These are phyloP conservation scores for Phaeomoniella chlamydospora DNA, from an alignment of 2,329 filamentous ascomycete species.

Conservation along the genomic window DNA sequence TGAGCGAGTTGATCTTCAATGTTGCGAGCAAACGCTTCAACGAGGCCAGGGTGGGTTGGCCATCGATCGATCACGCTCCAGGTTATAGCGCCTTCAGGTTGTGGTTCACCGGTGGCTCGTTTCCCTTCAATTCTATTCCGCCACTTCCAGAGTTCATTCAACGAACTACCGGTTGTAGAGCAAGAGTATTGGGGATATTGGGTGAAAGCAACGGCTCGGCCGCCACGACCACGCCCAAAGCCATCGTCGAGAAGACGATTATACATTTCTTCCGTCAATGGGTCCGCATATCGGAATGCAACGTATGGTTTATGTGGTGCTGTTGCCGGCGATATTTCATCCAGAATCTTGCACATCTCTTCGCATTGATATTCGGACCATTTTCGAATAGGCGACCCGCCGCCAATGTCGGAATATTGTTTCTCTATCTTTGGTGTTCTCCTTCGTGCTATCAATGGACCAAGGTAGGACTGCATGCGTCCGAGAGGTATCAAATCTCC, in stretches of 20 bases:
- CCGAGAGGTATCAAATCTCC: conserved; percentile 92
- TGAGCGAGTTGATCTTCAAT: conserved; percentile 73
- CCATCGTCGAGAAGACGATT: conserved; percentile 68
- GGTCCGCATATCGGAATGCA: conserved; percentile 87
- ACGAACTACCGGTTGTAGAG: conserved; percentile 86
- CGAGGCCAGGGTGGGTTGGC: conserved; percentile 79
- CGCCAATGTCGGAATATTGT: conserved; percentile 89
- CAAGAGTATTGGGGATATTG: conserved; percentile 98
- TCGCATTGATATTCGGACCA: conserved; percentile 91
- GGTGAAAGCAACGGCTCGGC: conserved; percentile 88
- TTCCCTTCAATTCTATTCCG: conserved; percentile 71
- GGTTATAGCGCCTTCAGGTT: conserved; percentile 56
- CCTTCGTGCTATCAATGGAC: conserved; percentile 69
- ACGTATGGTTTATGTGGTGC: conserved; percentile 96
- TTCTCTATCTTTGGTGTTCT: conserved; percentile 93
- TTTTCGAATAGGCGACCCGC: conserved; percentile 93
- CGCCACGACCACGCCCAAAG: conserved; percentile 79
- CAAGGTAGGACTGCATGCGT: conserved; percentile 77
- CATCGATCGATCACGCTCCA: conserved; percentile 99
- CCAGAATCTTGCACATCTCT: conserved; percentile 96
- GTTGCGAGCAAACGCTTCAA: conserved; percentile 84
- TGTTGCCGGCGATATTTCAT: conserved; percentile 79
- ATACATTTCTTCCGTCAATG: conserved; percentile 91
- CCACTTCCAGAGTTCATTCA: conserved; percentile 99
- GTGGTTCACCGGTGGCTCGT: conserved; percentile 34